Conservation (phyloP, 2,329 filamentous ascomycete species). For the Diaporthe vaccinii region DNA sequence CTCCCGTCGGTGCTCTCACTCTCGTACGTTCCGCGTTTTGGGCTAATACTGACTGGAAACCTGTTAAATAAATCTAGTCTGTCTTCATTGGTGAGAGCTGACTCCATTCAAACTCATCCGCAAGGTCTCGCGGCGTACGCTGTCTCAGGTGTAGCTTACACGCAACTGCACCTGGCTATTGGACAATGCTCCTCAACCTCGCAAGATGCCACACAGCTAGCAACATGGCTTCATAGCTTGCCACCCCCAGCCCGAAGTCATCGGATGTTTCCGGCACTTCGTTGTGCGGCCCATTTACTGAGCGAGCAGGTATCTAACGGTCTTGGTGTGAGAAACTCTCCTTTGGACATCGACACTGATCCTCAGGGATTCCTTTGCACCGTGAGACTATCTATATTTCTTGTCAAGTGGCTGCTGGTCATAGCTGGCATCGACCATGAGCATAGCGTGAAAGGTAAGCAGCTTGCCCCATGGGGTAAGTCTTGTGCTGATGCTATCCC, state of each 20-base stretch:
- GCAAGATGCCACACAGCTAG: not conserved
- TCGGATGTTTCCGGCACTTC: not conserved
- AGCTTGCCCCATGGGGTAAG: no score
- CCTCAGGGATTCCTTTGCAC: not conserved
- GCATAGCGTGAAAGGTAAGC: not conserved
- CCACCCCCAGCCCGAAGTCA: not conserved
- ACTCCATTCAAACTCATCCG: fast-evolving
- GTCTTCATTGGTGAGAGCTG: not conserved
- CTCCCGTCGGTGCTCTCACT: not conserved
- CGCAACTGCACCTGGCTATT: not conserved
- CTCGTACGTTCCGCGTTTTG: no score
- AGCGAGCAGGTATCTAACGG: not conserved
- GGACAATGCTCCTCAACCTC: not conserved
- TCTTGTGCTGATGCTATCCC: not conserved
- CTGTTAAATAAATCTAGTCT: not conserved
- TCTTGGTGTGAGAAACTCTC: not conserved
- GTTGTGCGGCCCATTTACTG: not conserved
- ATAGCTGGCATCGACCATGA: not conserved
- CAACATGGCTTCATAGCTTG: not conserved
- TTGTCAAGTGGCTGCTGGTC: conserved; percentile 6
- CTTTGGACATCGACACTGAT: not conserved
- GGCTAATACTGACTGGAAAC: not conserved
- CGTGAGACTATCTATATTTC: not conserved
- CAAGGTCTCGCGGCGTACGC: not conserved
- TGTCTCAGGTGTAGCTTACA: not conserved